Percentiles rank a stretch among this genome's conserved stretches.
phyloP scores from a whole-genome alignment of 2,329 filamentous ascomycete species.

The Neonectria coccinea region DNA sequence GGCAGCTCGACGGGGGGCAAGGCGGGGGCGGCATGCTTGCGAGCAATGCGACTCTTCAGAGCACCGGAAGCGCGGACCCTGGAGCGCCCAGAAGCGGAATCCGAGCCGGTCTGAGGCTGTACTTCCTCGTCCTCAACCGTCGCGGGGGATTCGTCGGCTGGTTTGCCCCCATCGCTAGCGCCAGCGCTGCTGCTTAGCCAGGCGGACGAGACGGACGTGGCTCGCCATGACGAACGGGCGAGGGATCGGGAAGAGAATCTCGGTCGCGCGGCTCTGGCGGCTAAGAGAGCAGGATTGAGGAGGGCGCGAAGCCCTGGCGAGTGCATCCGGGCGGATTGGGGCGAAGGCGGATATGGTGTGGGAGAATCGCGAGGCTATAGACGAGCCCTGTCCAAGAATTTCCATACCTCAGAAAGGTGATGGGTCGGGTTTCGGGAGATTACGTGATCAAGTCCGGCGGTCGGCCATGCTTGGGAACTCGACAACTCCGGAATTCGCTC shows the following conservation, averaged over 20 bases:
- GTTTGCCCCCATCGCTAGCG: slow-evolving; percentile 44
- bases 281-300: slow-evolving; percentile 43
- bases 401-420: not conserved
- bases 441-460: slow-evolving; percentile 30
- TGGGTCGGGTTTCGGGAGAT: slow-evolving; percentile 24
- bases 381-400: slow-evolving; percentile 37
- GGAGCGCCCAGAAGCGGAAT: slow-evolving; percentile 44
- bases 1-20: slow-evolving; percentile 68
- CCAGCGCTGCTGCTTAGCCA: slow-evolving; percentile 36
- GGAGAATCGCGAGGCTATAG: slow-evolving; percentile 29
- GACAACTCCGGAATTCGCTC: no score
- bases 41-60: slow-evolving; percentile 48
- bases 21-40: slow-evolving; percentile 52
- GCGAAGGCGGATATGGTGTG: slow-evolving; percentile 13
- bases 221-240: slow-evolving; percentile 29
- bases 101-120: slow-evolving; percentile 46
- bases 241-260: slow-evolving; percentile 38
- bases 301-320: slow-evolving; percentile 48
- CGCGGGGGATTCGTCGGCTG: slow-evolving; percentile 42
- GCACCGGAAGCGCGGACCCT: slow-evolving; percentile 42
- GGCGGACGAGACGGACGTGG: slow-evolving; percentile 28
- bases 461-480: not conserved
- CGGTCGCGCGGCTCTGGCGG: slow-evolving; percentile 41
- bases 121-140: slow-evolving; percentile 44
- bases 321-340: slow-evolving; percentile 48